Base-by-base conservation (phyloP, 495 filamentous ascomycete genomes). In the Platismatia glauca region DNA sequence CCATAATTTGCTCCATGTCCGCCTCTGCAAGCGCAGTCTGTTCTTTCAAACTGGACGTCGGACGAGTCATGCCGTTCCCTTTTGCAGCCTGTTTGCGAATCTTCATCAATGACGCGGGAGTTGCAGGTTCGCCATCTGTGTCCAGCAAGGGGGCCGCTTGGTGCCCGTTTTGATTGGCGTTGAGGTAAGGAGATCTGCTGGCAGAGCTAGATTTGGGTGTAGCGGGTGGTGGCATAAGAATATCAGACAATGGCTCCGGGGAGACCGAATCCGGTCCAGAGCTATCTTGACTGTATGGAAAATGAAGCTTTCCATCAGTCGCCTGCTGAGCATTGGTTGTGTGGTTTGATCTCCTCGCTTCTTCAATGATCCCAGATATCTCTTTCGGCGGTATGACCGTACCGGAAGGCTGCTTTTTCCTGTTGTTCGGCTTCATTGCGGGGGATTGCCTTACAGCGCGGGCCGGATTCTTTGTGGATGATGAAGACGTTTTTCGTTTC, bases 51-150 rank as follows among this genome's bases (percentile, higher is more conserved):
- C 70, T 76, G 15, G 81, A 79, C 29, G 78, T 79, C 35, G 69
- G 68, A 24, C 35, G 58, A 15, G 59, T 34, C 5, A 27, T 57
- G 60, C 58, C 38, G 41, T 62, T 29, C 59, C 67, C 69, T 66
- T 69, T 75, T 29, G 67, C 71, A 24, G 68, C 72, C 57, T 75
- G 74, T 53, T 82, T 80, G 27, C 68, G 74, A 31, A 86, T 80
- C 57, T 84, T 87, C 85, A 95, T 93, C 63, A 95, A 72, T n/a
- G 89, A 91, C 20, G 90, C 89, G 0, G 90, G 90, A 3, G 90
- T 94, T 24, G 88, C 89, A 20, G 90, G 86, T 12, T 75, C 80
- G 44, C 71, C 73, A 38, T 61, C 59, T 27, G 53, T 60, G 16
- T 68, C 62, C 34, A 57, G 60, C 57, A 66, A 37, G 15, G 65